A percentile compares a stretch with the other conserved stretches of the same genome.
These are phyloP conservation scores for Pythium utonaiense DNA, from an alignment of 352 stramenopile genomes.

Conservation along the genomic window DNA sequence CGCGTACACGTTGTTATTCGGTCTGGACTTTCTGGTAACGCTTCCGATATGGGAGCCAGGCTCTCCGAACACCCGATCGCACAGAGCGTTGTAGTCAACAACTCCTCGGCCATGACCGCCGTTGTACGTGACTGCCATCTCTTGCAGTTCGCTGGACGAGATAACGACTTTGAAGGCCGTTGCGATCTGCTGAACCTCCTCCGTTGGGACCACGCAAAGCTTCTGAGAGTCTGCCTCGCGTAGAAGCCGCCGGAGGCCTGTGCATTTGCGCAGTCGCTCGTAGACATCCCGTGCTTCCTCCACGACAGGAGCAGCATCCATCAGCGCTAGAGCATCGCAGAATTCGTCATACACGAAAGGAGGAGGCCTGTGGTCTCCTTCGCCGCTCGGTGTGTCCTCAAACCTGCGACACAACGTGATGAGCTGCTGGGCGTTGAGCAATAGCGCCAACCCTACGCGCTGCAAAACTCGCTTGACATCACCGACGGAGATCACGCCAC, in stretches of 20 bases:
- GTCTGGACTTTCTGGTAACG: not conserved
- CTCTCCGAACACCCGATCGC: conserved; percentile 21
- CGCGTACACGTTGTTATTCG: not conserved
- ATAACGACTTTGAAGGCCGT: conserved; percentile 12
- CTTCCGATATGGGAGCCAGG: not conserved
- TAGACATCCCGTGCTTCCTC: not conserved
- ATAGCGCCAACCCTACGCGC: conserved; percentile 1
- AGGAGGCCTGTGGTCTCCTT: conserved; percentile 11
- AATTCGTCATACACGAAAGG: conserved; percentile 56
- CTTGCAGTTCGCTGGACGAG: conserved; percentile 2
- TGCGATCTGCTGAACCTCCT: conserved; percentile 1
- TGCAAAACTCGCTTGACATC: conserved; percentile 30
- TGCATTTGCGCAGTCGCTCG: conserved; percentile 7
- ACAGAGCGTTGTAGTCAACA: conserved; percentile 21
- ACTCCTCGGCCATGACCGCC: not conserved
- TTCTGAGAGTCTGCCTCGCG: not conserved
- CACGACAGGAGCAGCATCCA: not conserved
- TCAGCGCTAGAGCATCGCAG: conserved; percentile 41
- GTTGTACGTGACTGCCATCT: conserved; percentile 1
- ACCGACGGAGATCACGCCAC: conserved; percentile 20
- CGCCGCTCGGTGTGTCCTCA: not conserved
- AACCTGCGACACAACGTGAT: conserved; percentile 62
- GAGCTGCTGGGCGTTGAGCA: conserved; percentile 61
- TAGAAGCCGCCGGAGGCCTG: conserved; percentile 1
- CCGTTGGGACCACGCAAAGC: not conserved